phyloP scores from a whole-genome alignment of 768 basidiomycete genomes.

The Leccinum imitatum region DNA sequence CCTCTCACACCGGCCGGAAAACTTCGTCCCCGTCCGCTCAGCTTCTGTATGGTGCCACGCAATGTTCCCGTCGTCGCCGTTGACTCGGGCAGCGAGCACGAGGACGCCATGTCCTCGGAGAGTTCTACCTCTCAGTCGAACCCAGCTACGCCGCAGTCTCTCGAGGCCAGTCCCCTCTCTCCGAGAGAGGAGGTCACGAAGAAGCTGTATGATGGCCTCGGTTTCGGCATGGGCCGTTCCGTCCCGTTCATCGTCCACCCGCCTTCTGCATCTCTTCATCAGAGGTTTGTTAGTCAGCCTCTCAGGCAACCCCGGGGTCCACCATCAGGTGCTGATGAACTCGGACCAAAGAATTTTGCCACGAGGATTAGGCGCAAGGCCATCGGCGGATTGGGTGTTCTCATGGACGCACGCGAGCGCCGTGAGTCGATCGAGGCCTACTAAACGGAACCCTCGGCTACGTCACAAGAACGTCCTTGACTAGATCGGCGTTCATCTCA shows the following conservation, averaged over 20 bases:
- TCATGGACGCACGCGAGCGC: constrained; percentile 81
- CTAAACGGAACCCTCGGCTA: constrained; percentile 36
- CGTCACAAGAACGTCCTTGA: constrained; percentile 11
- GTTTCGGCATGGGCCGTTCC: constrained; percentile 80
- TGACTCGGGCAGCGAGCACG: constrained; percentile 55
- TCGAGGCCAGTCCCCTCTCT: constrained; percentile 57
- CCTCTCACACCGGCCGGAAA: constrained; percentile 35
- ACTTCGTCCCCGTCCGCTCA: constrained; percentile 66
- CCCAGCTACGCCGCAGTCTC: constrained; percentile 72
- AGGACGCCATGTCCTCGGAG: constrained; percentile 54
- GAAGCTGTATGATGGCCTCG: constrained; percentile 85
- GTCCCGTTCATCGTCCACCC: constrained; percentile 35
- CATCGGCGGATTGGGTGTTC: constrained; percentile 73
- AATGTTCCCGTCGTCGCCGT: constrained; percentile 50
- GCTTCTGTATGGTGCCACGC: constrained; percentile 54
- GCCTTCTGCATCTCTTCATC: constrained; percentile 33
- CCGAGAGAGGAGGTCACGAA: constrained; percentile 85
- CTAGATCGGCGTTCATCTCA: constrained; percentile 12
- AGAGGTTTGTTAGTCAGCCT: constrained; percentile 67
- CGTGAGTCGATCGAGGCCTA: constrained; percentile 72
- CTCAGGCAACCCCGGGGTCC: constrained; percentile 87
- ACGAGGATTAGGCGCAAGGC: constrained; percentile 82
- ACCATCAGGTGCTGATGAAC: constrained; percentile 82
- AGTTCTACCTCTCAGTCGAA: constrained; percentile 66
- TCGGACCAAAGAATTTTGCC: constrained; percentile 87